A percentile compares a stretch with the other conserved stretches of the same genome.
phyloP scores from a whole-genome alignment of 2,329 filamentous ascomycete genomes.

The Penicillium sp. region DNA sequence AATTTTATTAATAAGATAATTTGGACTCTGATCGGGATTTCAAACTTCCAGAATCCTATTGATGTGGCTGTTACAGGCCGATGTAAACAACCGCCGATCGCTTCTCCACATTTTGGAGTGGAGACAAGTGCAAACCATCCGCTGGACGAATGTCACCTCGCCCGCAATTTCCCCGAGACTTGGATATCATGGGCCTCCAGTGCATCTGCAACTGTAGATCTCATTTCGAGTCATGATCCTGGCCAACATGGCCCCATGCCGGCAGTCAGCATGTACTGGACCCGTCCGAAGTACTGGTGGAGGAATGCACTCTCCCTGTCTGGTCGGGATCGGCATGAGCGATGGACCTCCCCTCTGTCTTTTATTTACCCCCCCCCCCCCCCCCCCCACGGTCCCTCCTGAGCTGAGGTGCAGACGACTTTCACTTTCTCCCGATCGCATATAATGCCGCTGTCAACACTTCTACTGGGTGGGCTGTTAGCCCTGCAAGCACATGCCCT shows the following conservation, averaged over 20 bases:
- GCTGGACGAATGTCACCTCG: slow-evolving; percentile 31
- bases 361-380: slow-evolving; percentile 33
- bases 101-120: slow-evolving; percentile 31
- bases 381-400: slow-evolving; percentile 6
- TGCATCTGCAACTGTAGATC: slow-evolving; percentile 6
- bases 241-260: not conserved
- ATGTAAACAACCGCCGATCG: slow-evolving; percentile 21
- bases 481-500: slow-evolving; percentile 24
- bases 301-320: slow-evolving; percentile 31
- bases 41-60: too few relatives aligned
- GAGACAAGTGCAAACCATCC: slow-evolving; percentile 26
- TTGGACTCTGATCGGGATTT: too few relatives aligned
- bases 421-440: slow-evolving; percentile 1
- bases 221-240: not conserved
- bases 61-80: too few relatives aligned
- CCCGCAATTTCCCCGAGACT: slow-evolving; percentile 21
- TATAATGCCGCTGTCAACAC: slow-evolving; percentile 23
- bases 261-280: not conserved
- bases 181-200: not conserved
- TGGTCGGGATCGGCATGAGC: slow-evolving; percentile 28
- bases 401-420: not conserved
- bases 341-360: slow-evolving; percentile 20
- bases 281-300: not conserved
- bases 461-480: slow-evolving; percentile 26
- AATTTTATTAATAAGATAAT: too few relatives aligned